Base-by-base conservation (phyloP, 495 filamentous ascomycete genomes). In the Cladorrhinum samala region DNA sequence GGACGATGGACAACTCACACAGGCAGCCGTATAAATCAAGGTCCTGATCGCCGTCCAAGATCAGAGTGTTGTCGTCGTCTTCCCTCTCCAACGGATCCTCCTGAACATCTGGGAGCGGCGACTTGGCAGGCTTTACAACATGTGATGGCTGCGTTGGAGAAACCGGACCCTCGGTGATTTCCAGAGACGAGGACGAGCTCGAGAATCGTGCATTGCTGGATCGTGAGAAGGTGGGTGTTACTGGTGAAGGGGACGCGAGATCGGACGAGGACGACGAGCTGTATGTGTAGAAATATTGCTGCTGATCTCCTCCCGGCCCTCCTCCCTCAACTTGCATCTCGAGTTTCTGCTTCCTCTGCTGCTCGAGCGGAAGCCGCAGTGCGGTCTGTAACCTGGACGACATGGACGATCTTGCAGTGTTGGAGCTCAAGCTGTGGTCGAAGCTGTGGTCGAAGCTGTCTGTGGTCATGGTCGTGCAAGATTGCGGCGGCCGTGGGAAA, bases 181-280 rank as follows among this genome's bases (percentile, higher is more conserved):
- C 76, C 44, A 79, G 68, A 2, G 76, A 79, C 0, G 78, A 78
- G 18, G 68, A 65, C 1, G 78, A 80, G 46, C 71, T 75, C 2
- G 83, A 76, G 56, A 72, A 83, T 60, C 82, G 71, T 33, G 75
- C 61, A 59, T 74, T 73, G 48, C 75, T 78, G 54, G 23, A 14
- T 20, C 69, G 61, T 36, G 80, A 82, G 56, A 84, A 84, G 18
- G 78, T 81, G 24, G 83, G 80, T 27, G 82, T 81, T 39, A 80
- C 69, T 14, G 83, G 83, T 24, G 82, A 81, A 14, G 81, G 82
- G 21, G 81, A 79, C 30, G 82, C 60, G 41, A 76, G 57, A 54
- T 81, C 82, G 9, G 84, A 85, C 23, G 77, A 74, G 33, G 76
- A 80, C 18, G 79, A 79, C 18, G 79, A 79, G 59, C 73, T 74